Evolutionary conservation across 1,284 basidiomycete species (phyloP).

Genomic region (Leccinum pachyderme): DNA sequence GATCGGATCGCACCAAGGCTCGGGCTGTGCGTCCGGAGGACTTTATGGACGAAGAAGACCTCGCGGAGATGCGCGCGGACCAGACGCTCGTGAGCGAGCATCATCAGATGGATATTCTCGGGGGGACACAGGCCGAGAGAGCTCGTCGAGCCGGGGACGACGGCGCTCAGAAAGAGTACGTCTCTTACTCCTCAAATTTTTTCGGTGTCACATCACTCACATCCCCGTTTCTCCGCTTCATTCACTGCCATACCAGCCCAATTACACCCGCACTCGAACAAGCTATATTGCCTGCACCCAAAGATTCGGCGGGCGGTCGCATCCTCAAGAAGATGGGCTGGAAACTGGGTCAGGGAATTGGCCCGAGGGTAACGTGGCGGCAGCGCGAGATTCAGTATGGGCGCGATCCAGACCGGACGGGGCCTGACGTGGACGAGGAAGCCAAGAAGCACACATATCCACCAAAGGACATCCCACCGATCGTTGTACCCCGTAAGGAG

Average conservation of each 20-base stretch:
- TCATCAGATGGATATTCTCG: slow-evolving; percentile 69
- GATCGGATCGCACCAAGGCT: slow-evolving; percentile 67
- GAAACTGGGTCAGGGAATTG: slow-evolving; percentile 90
- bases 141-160: slow-evolving; percentile 32
- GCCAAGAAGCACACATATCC: slow-evolving; percentile 86
- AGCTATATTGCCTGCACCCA: slow-evolving; percentile 58
- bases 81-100: slow-evolving; percentile 74
- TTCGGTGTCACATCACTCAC: neutral
- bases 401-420: slow-evolving; percentile 42
- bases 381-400: slow-evolving; percentile 73
- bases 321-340: slow-evolving; percentile 96
- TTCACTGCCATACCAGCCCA: slow-evolving; percentile 42
- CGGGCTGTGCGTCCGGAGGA: slow-evolving; percentile 74
- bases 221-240: neutral
- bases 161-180: slow-evolving; percentile 59
- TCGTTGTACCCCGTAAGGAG: slow-evolving; percentile 67
- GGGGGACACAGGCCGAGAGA: slow-evolving; percentile 53
- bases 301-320: slow-evolving; percentile 74
- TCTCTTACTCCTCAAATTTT: slow-evolving; percentile 11
- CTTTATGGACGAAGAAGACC: slow-evolving; percentile 99
- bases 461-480: slow-evolving; percentile 72
- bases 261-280: slow-evolving; percentile 59
- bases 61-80: slow-evolving; percentile 76
- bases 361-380: slow-evolving; percentile 81
- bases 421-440: slow-evolving; percentile 66